A percentile compares a stretch with the other conserved stretches of the same genome.
Conservation (phyloP, 2,329 filamentous ascomycete species). For the Chaetothyriales sp. region DNA sequence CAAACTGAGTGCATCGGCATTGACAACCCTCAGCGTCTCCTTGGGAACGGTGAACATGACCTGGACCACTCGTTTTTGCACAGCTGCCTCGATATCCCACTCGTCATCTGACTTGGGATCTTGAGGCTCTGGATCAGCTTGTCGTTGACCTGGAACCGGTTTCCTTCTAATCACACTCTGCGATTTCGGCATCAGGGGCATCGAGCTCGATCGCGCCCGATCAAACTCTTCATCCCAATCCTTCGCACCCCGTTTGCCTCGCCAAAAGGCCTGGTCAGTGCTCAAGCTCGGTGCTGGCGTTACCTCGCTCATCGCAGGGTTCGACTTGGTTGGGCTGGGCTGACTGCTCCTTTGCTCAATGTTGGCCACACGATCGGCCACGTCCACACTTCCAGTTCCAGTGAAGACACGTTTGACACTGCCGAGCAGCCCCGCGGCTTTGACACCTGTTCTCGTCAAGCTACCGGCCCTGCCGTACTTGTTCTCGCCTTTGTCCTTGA, state of each 20-base stretch:
- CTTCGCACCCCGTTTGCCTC: slow-evolving; percentile 35
- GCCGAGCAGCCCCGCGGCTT: slow-evolving; percentile 52
- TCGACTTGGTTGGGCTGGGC: slow-evolving; percentile 10
- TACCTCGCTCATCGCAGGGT: slow-evolving; percentile 11
- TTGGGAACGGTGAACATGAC: slow-evolving; percentile 90
- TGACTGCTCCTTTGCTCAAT: slow-evolving; percentile 10
- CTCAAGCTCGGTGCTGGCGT: slow-evolving; percentile 32
- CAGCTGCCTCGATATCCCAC: slow-evolving; percentile 62
- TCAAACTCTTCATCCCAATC: slow-evolving; percentile 34
- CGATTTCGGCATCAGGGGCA: background rate
- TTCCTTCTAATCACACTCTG: slow-evolving; percentile 17
- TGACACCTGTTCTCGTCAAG: slow-evolving; percentile 43
- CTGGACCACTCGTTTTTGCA: slow-evolving; percentile 57
- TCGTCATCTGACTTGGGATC: slow-evolving; percentile 32
- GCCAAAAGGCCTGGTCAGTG: slow-evolving; percentile 33
- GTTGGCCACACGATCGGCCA: slow-evolving; percentile 16
- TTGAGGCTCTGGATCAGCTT: slow-evolving; percentile 9
- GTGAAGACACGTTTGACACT: slow-evolving; percentile 51
- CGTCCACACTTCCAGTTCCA: slow-evolving; percentile 20
- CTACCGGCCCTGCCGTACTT: slow-evolving; percentile 29
- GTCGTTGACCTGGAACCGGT: slow-evolving; percentile 14
- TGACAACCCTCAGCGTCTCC: slow-evolving; percentile 76
- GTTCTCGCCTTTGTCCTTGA: slow-evolving; percentile 16
- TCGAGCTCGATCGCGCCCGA: slow-evolving; percentile 22
- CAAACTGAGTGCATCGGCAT: slow-evolving; percentile 42